phyloP scores from a whole-genome alignment of 2,329 filamentous ascomycete species.

The Hypoxylon sp. region DNA sequence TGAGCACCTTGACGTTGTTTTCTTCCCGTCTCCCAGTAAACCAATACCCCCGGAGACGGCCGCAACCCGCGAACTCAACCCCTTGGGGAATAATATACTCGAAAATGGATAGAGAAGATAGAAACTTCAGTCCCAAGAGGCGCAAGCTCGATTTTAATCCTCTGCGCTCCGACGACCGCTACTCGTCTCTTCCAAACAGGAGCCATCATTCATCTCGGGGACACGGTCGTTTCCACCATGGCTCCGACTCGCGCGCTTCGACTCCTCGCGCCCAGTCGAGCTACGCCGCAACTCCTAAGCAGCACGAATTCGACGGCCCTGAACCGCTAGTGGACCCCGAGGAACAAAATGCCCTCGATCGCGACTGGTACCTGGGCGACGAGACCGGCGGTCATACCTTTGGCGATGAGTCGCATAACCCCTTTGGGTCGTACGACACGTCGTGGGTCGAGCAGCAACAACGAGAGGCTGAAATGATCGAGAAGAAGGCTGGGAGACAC shows the following conservation, averaged over 20 bases:
- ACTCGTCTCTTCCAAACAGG: constrained; percentile 66
- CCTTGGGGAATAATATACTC: constrained; percentile 4
- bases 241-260: constrained; percentile 47
- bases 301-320: constrained; percentile 72
- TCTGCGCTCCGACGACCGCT: constrained; percentile 68
- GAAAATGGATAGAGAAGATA: constrained; percentile 53
- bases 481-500: constrained; percentile 81
- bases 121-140: constrained; percentile 69
- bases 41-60: constrained; percentile 12
- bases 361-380: constrained; percentile 93
- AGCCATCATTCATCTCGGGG: constrained; percentile 58
- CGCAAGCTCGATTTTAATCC: constrained; percentile 75
- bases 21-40: constrained; percentile 20
- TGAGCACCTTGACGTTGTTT: constrained; percentile 19
- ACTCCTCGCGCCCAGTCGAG: constrained; percentile 53
- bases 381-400: constrained; percentile 86
- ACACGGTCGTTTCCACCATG: constrained; percentile 55
- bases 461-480: constrained; percentile 78
- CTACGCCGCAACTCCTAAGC: constrained; percentile 62
- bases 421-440: constrained; percentile 82
- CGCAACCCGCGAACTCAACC: constrained; percentile 3
- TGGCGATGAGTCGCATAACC: constrained; percentile 93
- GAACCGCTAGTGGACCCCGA: constrained; percentile 74
- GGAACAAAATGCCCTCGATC: constrained; percentile 82
- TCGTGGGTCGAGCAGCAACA: constrained; percentile 80